Percentiles rank a stretch among this genome's conserved stretches.
Evolutionary conservation across 306 rosid genomes (phyloP).

Genomic region (Datisca glomerata): DNA sequence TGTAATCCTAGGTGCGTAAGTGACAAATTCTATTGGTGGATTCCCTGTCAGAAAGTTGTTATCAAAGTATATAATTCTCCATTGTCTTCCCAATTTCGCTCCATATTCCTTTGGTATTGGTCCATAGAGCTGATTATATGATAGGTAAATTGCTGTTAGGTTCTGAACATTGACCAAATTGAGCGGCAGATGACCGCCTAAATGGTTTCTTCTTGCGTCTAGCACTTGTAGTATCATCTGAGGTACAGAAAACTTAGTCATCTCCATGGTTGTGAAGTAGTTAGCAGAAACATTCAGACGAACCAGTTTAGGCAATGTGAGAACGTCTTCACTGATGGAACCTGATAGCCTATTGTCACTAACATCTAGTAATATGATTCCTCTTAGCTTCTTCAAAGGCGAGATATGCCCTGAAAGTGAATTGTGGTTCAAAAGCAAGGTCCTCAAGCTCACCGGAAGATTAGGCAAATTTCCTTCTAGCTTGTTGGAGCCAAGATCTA

Average conservation of each 20-base stretch:
- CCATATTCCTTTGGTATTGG: conserved; percentile 29
- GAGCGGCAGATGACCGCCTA: conserved; percentile 29
- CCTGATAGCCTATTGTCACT: conserved; percentile 34
- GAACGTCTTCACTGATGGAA: conserved; percentile 11
- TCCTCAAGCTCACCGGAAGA: conserved; percentile 25
- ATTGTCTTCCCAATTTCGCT: conserved; percentile 7
- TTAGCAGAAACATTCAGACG: conserved; percentile 31
- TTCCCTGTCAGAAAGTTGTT: conserved; percentile 28
- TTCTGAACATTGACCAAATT: conserved; percentile 23
- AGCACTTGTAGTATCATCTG: conserved; percentile 18
- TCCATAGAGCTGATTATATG: conserved; percentile 27
- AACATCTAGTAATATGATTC: conserved; percentile 16
- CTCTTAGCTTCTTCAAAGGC: conserved; percentile 11
- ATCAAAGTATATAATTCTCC: conserved; percentile 26
- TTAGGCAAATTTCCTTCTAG: conserved; percentile 24
- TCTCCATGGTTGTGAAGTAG: conserved; percentile 19
- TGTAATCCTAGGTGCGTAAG: conserved; percentile 1
- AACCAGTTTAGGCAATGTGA: conserved; percentile 11
- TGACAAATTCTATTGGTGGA: conserved; percentile 20
- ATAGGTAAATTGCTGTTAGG: conserved; percentile 20
- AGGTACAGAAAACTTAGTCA: conserved; percentile 1
- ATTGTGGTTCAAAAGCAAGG: conserved; percentile 16
- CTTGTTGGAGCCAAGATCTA: conserved; percentile 28
- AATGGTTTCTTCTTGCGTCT: conserved; percentile 29
- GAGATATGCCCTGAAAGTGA: conserved; percentile 19